Evolutionary conservation across 2,329 filamentous ascomycete genomes (phyloP).

Genomic region (Emericellopsis cladophorae): DNA sequence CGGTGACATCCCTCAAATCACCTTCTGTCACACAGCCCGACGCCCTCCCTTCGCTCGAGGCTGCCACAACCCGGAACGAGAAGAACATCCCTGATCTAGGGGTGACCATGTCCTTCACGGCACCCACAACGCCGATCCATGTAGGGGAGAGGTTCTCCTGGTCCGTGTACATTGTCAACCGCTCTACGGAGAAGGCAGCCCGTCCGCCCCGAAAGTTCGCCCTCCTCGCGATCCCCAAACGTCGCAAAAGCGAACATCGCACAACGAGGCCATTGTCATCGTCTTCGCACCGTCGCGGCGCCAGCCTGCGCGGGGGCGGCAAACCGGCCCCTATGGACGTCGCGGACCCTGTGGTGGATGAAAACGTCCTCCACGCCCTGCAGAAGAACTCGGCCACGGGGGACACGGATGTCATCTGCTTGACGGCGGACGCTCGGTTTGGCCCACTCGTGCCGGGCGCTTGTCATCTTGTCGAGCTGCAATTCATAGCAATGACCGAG

Average conservation of each 20-base stretch:
- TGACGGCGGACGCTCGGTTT: conserved; percentile 62
- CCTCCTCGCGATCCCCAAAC: conserved; percentile 53
- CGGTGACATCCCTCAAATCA: conserved; percentile 41
- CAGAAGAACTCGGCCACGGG: conserved; percentile 54
- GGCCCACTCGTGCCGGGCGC: conserved; percentile 60
- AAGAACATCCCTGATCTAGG: conserved; percentile 47
- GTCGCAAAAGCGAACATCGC: conserved; percentile 44
- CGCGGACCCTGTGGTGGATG: conserved; percentile 58
- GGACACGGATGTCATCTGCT: conserved; percentile 55
- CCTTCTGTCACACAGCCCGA: conserved; percentile 46
- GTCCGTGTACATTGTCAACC: conserved; percentile 66
- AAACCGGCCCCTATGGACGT: conserved; percentile 20
- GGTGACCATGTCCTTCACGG: conserved; percentile 63
- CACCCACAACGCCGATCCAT: conserved; percentile 40
- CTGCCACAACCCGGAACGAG: conserved; percentile 32
- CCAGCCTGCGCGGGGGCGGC: not conserved
- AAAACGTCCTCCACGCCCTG: conserved; percentile 58
- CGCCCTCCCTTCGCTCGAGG: conserved; percentile 45
- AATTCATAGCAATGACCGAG: conserved; percentile 54
- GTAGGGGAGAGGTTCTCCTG: conserved; percentile 59
- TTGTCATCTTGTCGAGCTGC: conserved; percentile 61
- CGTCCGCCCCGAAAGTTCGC: conserved; percentile 51
- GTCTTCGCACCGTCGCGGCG: conserved; percentile 16
- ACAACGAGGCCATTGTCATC: conserved; percentile 41
- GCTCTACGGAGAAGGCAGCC: conserved; percentile 32